These are phyloP conservation scores for Zopfochytrium polystomum DNA, from an alignment of 371 early-diverging fungal species.

Conservation along the genomic window DNA sequence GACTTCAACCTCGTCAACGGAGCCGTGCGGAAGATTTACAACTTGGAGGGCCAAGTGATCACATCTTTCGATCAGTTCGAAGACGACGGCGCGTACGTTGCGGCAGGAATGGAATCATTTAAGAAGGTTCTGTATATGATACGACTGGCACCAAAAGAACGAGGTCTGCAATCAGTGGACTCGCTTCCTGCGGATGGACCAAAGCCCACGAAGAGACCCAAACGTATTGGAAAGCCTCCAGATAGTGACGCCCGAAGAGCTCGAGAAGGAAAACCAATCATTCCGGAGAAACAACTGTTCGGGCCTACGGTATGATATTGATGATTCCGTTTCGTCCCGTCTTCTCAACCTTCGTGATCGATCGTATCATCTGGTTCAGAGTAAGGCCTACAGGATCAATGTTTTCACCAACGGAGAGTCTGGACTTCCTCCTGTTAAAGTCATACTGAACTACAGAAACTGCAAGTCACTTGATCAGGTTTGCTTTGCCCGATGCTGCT, in stretches of 20 bases:
- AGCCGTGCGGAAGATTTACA: slow-evolving; percentile 41
- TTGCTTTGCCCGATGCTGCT: no score
- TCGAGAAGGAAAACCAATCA: no score
- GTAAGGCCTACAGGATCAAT: slow-evolving; percentile 46
- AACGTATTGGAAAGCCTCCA: no score
- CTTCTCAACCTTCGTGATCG: no score
- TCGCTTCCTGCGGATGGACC: no score
- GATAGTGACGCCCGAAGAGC: no score
- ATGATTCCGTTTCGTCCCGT: no score
- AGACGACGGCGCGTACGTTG: slow-evolving; percentile 42
- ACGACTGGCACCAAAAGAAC: slow-evolving; percentile 4
- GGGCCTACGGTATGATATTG: no score
- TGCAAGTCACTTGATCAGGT: slow-evolving; percentile 50
- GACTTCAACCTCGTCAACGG: slow-evolving; percentile 42
- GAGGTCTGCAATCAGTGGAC: no score
- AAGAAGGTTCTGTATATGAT: slow-evolving; percentile 26
- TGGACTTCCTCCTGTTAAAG: slow-evolving; percentile 18
- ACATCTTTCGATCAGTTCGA: slow-evolving; percentile 29
- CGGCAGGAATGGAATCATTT: slow-evolving; percentile 36
- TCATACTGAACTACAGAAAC: slow-evolving; percentile 47
- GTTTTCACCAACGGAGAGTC: slow-evolving; percentile 47
- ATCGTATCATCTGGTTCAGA: slow-evolving; percentile 23
- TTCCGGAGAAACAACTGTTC: no score
- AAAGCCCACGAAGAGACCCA: no score
- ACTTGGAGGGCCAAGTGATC: slow-evolving; percentile 38